Base-by-base conservation (phyloP, 805 yeast genomes). In the Saturnispora serradocipensis region DNA sequence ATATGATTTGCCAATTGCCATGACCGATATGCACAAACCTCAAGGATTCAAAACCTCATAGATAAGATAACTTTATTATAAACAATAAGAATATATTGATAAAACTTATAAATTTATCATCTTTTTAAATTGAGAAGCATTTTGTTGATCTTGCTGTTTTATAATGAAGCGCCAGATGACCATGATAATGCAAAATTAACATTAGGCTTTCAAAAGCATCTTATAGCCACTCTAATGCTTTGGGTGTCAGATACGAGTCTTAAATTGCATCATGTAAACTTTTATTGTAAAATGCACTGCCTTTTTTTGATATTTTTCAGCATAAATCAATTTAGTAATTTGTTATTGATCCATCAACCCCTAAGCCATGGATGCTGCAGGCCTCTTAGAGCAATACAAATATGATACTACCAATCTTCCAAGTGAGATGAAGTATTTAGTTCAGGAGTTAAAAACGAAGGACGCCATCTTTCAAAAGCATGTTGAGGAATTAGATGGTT, bases 341-440 rank as follows among this genome's bases (percentile, higher is more conserved):
- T n/a, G n/a, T 43, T 2, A 27, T 8, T 27, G 16, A 25, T 15
- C 8, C 35, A n/a, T 24, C n/a, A 43, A 28, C 15, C 2, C 3
- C n/a, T 22, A 24, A 43, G n/a, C 8, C 22, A 88, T 88, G 96
- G 98, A 90, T 68, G 90, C 97, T 3, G 89, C 96, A n/a, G 78
- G 93, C 1, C 77, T 82, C 7, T 66, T 85, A 38, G 91, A 85
- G 57, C 86, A 84, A 59, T 82, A 84, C 53, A 78, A 84, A 4
- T 71, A 69, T 50, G 71, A 68, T 51, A 52, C 91, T 43, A 81
- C 91, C 10, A 91, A 90, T 59, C 74, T 93, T 43, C 97, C 97
- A 24, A 82, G 88, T 5, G 99, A 91, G 67, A 76, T 91, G 43
- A 83, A 83, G 50, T 88, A 86, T 61, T 69, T 88, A 36, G 69